Conservation (phyloP, 805 yeast genomes). For the Sungouiella blattae region DNA sequence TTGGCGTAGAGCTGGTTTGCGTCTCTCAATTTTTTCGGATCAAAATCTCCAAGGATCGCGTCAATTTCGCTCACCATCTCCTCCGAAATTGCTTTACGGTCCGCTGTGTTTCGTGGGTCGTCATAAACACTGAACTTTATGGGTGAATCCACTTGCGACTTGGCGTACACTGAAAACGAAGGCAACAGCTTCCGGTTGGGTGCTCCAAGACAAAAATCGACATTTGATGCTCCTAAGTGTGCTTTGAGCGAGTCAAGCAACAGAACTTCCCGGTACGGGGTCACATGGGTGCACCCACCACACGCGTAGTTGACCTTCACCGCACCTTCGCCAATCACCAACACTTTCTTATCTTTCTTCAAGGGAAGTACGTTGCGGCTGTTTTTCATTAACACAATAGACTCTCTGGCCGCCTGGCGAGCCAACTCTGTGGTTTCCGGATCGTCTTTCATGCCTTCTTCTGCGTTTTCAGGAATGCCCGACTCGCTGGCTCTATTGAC, state of each 20-base stretch:
- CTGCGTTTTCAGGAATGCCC: neutral
- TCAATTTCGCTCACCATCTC: neutral
- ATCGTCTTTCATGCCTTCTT: slow-evolving; percentile 34
- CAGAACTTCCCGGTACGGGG: neutral
- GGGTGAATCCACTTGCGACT: neutral
- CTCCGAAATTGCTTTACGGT: neutral
- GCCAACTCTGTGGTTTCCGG: slow-evolving; percentile 43
- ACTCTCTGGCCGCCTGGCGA: neutral
- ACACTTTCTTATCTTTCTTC: neutral
- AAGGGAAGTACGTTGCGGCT: neutral
- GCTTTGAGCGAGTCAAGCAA: neutral
- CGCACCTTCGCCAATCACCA: neutral
- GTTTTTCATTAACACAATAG: neutral
- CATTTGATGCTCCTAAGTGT: neutral
- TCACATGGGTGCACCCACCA: neutral
- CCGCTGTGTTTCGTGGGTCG: neutral
- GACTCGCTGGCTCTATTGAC: neutral
- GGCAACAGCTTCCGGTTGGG: neutral
- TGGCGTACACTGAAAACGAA: neutral
- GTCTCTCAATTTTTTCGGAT: neutral
- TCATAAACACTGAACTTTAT: neutral
- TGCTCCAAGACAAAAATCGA: neutral
- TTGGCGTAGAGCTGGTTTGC: neutral
- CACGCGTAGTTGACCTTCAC: neutral
- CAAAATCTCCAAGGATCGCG: neutral